These are phyloP conservation scores for Lactarius trivialis DNA, from an alignment of 768 basidiomycete species.

Conservation along the genomic window DNA sequence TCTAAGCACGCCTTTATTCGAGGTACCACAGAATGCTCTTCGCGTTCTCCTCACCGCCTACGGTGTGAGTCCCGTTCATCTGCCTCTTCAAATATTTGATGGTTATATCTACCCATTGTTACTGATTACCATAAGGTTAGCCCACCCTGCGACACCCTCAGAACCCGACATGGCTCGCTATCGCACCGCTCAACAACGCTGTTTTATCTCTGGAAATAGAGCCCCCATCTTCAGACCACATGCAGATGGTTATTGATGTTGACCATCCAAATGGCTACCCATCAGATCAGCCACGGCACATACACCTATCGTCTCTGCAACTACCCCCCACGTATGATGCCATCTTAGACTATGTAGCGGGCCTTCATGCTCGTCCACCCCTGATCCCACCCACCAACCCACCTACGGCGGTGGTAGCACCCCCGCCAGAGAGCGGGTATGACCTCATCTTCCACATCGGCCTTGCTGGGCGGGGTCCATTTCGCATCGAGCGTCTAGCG, in stretches of 20 bases:
- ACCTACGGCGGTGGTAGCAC: slow-evolving; percentile 36
- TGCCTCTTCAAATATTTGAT: neutral
- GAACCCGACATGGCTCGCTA: slow-evolving; percentile 73
- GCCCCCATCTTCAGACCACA: slow-evolving; percentile 21
- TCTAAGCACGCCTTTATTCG: neutral
- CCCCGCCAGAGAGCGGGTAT: slow-evolving; percentile 45
- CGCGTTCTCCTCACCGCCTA: slow-evolving; percentile 45
- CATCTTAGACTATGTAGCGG: slow-evolving; percentile 49
- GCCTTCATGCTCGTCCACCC: slow-evolving; percentile 56
- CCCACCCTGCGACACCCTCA: slow-evolving; percentile 23
- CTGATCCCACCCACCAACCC: slow-evolving; percentile 25
- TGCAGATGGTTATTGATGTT: slow-evolving; percentile 21
- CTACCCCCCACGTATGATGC: slow-evolving; percentile 56
- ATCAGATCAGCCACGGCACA: slow-evolving; percentile 30
- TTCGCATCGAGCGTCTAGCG: slow-evolving; percentile 57
- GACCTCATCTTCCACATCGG: slow-evolving; percentile 71
- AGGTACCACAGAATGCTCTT: slow-evolving; percentile 28
- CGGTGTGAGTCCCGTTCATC: slow-evolving; percentile 36
- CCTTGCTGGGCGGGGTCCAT: slow-evolving; percentile 58
- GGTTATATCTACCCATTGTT: neutral
- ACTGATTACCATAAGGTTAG: slow-evolving; percentile 26
- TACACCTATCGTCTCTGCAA: slow-evolving; percentile 55
- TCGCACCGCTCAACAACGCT: slow-evolving; percentile 54
- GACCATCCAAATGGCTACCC: slow-evolving; percentile 20
- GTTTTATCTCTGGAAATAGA: slow-evolving; percentile 30